Percentiles rank a stretch among this genome's conserved stretches.
These are phyloP conservation scores for Peronosclerospora sorghi DNA, from an alignment of 352 stramenopile genomes.

Conservation along the genomic window DNA sequence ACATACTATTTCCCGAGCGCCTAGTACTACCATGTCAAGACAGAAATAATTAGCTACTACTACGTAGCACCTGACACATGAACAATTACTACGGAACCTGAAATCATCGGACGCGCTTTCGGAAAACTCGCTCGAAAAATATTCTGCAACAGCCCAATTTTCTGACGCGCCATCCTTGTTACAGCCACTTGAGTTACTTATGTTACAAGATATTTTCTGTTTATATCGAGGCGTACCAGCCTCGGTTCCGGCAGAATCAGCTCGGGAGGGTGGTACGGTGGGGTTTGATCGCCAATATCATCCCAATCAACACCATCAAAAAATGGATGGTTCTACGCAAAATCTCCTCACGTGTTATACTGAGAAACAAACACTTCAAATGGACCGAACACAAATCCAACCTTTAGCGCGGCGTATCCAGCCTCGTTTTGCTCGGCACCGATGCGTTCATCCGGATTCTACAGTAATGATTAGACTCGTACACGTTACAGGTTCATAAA, in stretches of 20 bases:
- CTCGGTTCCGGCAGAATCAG: slow-evolving; percentile 51
- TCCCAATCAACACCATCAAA: slow-evolving; percentile 76
- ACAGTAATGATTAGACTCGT: neutral
- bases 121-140: slow-evolving; percentile 74
- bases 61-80: neutral
- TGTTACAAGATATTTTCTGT: neutral
- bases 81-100: slow-evolving; percentile 13
- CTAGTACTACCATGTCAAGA: slow-evolving; percentile 11
- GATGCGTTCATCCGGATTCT: slow-evolving; percentile 52
- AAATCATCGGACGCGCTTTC: slow-evolving; percentile 62
- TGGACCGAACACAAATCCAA: slow-evolving; percentile 5
- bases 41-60: slow-evolving; percentile 1
- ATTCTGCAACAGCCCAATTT: slow-evolving; percentile 73
- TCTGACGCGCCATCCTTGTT: slow-evolving; percentile 56
- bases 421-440: slow-evolving; percentile 58
- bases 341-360: slow-evolving; percentile 3
- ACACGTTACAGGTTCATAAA: neutral
- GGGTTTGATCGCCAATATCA: slow-evolving; percentile 31
- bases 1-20: slow-evolving; percentile 58
- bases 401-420: slow-evolving; percentile 58
- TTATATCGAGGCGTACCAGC: slow-evolving; percentile 19
- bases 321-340: slow-evolving; percentile 52
- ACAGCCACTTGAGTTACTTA: neutral
- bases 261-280: slow-evolving; percentile 46
- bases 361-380: neutral